Conservation (phyloP, 352 stramenopile species). For the Phytophthora uliginosa region DNA sequence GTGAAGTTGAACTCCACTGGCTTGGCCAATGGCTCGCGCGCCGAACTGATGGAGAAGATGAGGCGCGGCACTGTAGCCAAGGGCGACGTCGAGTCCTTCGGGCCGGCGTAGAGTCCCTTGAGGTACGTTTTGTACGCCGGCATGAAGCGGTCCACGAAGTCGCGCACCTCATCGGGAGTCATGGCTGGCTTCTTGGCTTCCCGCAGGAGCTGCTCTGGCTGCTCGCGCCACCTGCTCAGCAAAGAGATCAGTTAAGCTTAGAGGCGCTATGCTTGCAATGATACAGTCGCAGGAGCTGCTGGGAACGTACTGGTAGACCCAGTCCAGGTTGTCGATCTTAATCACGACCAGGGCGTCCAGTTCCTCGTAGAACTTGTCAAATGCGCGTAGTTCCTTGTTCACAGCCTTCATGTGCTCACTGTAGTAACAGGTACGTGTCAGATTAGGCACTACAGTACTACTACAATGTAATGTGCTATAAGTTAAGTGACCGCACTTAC, state of each 20-base stretch:
- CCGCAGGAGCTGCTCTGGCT: conserved; percentile 79
- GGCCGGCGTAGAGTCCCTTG: conserved; percentile 59
- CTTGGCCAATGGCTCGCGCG: conserved; percentile 43
- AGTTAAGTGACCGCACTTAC: conserved; percentile 16
- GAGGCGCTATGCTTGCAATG: conserved; percentile 4
- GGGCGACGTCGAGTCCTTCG: conserved; percentile 24
- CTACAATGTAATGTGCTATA: too few species aligned
- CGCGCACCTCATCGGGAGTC: conserved; percentile 68
- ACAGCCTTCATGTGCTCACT: conserved; percentile 72
- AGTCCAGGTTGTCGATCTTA: conserved; percentile 76
- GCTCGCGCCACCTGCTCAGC: conserved; percentile 75
- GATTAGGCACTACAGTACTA: background rate
- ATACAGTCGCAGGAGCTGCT: background rate
- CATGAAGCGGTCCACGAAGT: conserved; percentile 93
- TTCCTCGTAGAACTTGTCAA: conserved; percentile 73
- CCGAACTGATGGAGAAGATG: conserved; percentile 65
- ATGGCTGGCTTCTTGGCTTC: conserved; percentile 70
- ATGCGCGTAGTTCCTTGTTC: conserved; percentile 71
- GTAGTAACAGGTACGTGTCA: background rate
- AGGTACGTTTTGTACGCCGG: conserved; percentile 84
- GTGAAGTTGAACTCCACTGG: conserved; percentile 68
- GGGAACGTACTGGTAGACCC: conserved; percentile 83
- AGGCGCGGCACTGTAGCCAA: conserved; percentile 55
- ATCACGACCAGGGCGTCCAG: conserved; percentile 81
- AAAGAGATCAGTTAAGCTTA: conserved; percentile 12